These are phyloP conservation scores for Mytilinidion resinicola DNA, from an alignment of 495 filamentous ascomycete genomes.

Conservation along the genomic window DNA sequence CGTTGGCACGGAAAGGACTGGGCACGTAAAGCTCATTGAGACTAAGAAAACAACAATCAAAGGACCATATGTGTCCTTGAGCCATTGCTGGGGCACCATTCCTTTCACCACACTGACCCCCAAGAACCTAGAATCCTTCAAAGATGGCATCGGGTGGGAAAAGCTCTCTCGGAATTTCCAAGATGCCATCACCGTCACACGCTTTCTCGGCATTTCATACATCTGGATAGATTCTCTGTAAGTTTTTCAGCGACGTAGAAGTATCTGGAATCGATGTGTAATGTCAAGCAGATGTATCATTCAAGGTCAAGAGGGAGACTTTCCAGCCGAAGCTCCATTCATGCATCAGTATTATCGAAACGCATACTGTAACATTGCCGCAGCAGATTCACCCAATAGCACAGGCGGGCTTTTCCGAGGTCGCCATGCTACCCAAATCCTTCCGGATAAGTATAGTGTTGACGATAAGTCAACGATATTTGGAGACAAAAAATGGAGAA, in stretches of 20 bases:
- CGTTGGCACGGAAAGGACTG: not conserved
- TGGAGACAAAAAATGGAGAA: constrained; percentile 1
- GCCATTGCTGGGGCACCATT: constrained; percentile 9
- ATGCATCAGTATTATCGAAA: constrained; percentile 17
- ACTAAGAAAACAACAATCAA: not conserved
- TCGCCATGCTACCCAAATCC: not conserved
- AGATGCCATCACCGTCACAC: constrained; percentile 17
- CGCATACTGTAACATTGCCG: constrained; percentile 15
- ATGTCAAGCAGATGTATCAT: constrained; percentile 4
- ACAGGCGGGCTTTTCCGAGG: constrained; percentile 10
- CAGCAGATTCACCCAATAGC: constrained; percentile 9
- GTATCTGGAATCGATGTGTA: no score
- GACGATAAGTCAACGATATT: constrained; percentile 1
- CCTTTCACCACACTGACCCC: not conserved
- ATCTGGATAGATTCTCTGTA: constrained; percentile 24
- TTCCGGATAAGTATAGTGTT: constrained; percentile 3
- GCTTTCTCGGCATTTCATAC: constrained; percentile 15
- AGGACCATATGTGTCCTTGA: constrained; percentile 7
- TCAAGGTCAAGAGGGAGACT: constrained; percentile 10
- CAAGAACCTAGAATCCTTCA: not conserved
- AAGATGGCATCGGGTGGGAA: constrained; percentile 8
- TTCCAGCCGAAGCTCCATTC: not conserved
- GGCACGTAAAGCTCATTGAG: constrained; percentile 5
- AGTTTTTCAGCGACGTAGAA: no score
- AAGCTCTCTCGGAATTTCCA: constrained; percentile 11